These are phyloP conservation scores for Toxicodendron radicans DNA, from an alignment of 345 rosid species.

Conservation along the genomic window DNA sequence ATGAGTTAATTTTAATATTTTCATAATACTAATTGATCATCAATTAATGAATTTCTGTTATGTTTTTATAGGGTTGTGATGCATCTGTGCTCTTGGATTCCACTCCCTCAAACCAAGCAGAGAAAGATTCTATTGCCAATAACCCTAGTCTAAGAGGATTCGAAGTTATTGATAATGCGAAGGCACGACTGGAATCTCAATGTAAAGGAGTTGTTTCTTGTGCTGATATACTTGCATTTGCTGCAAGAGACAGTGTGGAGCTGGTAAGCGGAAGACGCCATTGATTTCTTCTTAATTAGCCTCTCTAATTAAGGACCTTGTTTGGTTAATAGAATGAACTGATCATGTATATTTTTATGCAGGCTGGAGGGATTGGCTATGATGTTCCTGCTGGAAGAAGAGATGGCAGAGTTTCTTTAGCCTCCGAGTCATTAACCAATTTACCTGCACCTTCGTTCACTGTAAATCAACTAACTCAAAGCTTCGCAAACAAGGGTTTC, in stretches of 20 bases:
- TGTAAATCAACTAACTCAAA: constrained; percentile 33
- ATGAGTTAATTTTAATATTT: background rate
- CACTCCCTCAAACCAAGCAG: constrained; percentile 44
- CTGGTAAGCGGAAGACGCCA: constrained; percentile 25
- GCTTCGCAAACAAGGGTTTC: constrained; percentile 35
- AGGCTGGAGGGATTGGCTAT: constrained; percentile 51
- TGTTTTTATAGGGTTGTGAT: constrained; percentile 49
- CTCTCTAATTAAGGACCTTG: no score
- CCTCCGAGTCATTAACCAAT: constrained; percentile 41
- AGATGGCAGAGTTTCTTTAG: constrained; percentile 51
- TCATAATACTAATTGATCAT: background rate
- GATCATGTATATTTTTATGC: background rate
- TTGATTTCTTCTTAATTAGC: no score
- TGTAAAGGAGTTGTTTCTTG: constrained; percentile 58
- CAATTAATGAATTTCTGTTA: background rate
- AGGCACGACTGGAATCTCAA: constrained; percentile 36
- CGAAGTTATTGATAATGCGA: constrained; percentile 48
- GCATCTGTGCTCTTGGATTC: constrained; percentile 51
- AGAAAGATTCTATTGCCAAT: constrained; percentile 49
- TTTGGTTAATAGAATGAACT: no score
- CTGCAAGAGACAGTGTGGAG: constrained; percentile 51
- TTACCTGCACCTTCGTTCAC: constrained; percentile 47
- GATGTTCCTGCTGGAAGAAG: constrained; percentile 62
- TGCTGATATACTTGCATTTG: constrained; percentile 58
- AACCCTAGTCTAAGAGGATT: constrained; percentile 53